phyloP scores from a whole-genome alignment of 257 asterid species.

The Salvia rosmarinus region DNA sequence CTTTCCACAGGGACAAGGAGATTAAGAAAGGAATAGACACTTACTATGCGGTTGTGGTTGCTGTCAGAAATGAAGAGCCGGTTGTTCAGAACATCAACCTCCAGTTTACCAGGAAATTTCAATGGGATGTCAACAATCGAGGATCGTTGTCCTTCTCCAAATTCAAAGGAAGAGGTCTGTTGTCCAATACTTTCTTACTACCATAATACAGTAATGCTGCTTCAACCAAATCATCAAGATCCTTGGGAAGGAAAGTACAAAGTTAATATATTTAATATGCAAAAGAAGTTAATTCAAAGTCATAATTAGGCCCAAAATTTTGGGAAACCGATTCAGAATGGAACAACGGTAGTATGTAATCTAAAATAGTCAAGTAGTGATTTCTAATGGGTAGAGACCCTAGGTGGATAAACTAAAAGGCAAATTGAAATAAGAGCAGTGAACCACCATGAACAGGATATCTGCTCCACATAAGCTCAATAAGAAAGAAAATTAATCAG shows the following conservation, averaged over 20 bases:
- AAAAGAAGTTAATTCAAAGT: neutral
- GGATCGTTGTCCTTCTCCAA: slow-evolving; percentile 91
- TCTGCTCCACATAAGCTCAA: neutral
- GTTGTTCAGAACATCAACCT: slow-evolving; percentile 78
- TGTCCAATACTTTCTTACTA: slow-evolving; percentile 68
- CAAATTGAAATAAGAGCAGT: neutral
- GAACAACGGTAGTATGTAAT: neutral
- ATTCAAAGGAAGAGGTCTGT: slow-evolving; percentile 71
- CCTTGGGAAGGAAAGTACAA: slow-evolving; percentile 50
- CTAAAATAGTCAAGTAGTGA: neutral
- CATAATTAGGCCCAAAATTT: slow-evolving; percentile 4
- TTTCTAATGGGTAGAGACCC: slow-evolving; percentile 1
- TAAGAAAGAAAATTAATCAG: neutral
- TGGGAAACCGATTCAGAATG: slow-evolving; percentile 9
- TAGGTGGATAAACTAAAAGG: neutral
- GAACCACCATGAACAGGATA: neutral
- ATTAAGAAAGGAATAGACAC: slow-evolving; percentile 36
- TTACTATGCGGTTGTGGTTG: slow-evolving; percentile 93
- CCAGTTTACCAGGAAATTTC: slow-evolving; percentile 95
- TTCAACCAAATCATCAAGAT: slow-evolving; percentile 90
- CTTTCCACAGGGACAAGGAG: neutral
- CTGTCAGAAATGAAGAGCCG: slow-evolving; percentile 97
- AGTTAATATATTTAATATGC: slow-evolving; percentile 26
- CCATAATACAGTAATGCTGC: slow-evolving; percentile 88
- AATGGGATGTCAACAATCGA: slow-evolving; percentile 70